Evolutionary conservation across 192 early-diverging fungal genomes (phyloP).

Genomic region (Obelidium mucronatum): DNA sequence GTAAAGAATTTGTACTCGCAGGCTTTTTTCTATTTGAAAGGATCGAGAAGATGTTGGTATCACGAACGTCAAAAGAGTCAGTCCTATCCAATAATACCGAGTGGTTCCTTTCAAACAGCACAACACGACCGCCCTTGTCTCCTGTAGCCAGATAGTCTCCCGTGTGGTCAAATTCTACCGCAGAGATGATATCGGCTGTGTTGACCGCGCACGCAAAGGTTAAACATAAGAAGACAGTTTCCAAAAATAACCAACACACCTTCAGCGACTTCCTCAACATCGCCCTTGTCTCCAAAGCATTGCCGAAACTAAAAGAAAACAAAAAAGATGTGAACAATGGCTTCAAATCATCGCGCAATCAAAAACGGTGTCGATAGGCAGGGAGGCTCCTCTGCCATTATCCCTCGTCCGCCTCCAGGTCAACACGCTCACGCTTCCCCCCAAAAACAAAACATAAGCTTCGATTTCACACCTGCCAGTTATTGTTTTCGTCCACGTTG

Average conservation of each 20-base stretch:
- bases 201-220: constrained; percentile 9
- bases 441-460: background rate
- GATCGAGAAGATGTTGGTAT: background rate
- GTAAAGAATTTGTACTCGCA: constrained; percentile 99
- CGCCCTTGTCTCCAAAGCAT: constrained; percentile 99
- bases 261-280: constrained; percentile 98
- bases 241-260: constrained; percentile 62
- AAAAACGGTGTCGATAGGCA: no score
- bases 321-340: background rate
- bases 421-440: background rate
- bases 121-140: constrained; percentile 96
- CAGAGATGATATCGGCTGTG: constrained; percentile 97
- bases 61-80: constrained; percentile 43
- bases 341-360: background rate
- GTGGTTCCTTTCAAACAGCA: constrained; percentile 98
- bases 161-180: constrained; percentile 97
- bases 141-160: constrained; percentile 98
- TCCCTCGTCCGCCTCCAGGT: no score
- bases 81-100: no score
- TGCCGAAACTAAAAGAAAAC: constrained; percentile 80
- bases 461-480: constrained; percentile 39
- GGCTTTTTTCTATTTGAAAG: constrained; percentile 84
- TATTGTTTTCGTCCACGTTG: constrained; percentile 32
- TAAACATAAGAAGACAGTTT: background rate
- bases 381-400: no score